Evolutionary conservation across 83 land plant genomes (phyloP), one percentile per base, ranked within the genome.

Genomic region (Picea mariana): DNA sequence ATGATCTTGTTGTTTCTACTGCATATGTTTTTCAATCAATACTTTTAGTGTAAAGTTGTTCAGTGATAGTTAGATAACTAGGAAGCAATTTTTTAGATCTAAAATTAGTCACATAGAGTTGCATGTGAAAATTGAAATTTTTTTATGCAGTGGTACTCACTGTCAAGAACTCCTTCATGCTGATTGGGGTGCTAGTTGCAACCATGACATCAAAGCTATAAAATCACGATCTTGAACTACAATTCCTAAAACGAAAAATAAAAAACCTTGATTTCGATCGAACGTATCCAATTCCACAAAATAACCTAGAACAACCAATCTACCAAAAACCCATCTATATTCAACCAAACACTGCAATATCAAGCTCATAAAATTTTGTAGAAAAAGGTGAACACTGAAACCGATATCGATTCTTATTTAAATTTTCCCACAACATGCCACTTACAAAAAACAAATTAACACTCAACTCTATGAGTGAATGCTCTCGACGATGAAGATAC

Each of bases 171-270:
- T 95, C 95, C 83, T 88, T 89, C 95, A 93, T 89, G 77, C 91
- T 80, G 93, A 95, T 92, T 52, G 93, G 97, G 17, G 97, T 95
- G 86, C 82, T 95, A 16, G 93, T 89, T 31, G 97, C 95, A 62
- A 93, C 92, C 95, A 92, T 95, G 88, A 73, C 59, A 63, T 87
- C 21, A 27, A 75, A 67, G 20, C 81, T 26, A 42, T 20, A 16
- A 63, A 52, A 66, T 27, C 16, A 12, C 13, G 40, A 15, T 49
- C n/a, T 4, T 13, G 12, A 66, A 66, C 27, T 26, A 16, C 13
- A 55, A 76, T 13, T 24, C 58, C 55, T 55, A 18, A 1, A 47
- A 76, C 5, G 13, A 16, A 55, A 76, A 55, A n/a, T 20, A 23
- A 23, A 12, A 23, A 26, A 26, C 69, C 38, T 26, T 76, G 55